phyloP scores from a whole-genome alignment of 169 alveolate genomes.

The Plasmodium sp. region DNA sequence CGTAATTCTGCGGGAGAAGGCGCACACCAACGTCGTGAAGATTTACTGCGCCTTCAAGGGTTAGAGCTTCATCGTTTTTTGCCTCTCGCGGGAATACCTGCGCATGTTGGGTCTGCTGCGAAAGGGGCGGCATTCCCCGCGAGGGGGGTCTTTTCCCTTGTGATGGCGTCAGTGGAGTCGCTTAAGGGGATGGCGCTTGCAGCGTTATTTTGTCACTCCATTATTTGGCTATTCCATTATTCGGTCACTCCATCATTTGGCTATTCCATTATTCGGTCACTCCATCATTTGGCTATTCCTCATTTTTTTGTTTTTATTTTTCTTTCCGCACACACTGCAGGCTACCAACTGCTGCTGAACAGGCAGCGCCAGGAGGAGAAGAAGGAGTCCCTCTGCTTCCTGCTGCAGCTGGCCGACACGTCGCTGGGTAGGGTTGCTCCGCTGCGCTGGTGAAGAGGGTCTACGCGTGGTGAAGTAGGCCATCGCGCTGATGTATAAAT shows the following conservation, averaged over 20 bases:
- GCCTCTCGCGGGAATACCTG: not conserved
- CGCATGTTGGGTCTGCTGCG: not conserved
- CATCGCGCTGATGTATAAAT: not conserved
- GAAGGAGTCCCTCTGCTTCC: constrained; percentile 49
- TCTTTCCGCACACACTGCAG: not conserved
- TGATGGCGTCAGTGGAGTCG: not conserved
- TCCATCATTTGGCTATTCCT: no score
- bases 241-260: no score
- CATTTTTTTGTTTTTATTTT: not conserved
- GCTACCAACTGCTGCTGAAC: constrained; percentile 31
- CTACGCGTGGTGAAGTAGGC: not conserved
- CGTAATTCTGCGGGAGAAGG: constrained; percentile 58
- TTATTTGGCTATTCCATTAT: no score
- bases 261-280: no score
- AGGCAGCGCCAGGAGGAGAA: constrained; percentile 48
- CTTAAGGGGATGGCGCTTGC: not conserved
- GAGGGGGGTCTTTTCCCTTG: not conserved
- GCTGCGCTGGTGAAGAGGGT: not conserved
- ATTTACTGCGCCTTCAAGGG: constrained; percentile 54
- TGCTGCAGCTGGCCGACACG: constrained; percentile 53
- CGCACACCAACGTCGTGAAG: constrained; percentile 20
- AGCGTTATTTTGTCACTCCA: not conserved
- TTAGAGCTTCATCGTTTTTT: not conserved
- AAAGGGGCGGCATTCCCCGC: not conserved
- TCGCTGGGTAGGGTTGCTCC: constrained; percentile 16